Evolutionary conservation across 805 yeast genomes (phyloP), one percentile per base, ranked within the genome.

Genomic region (Saccharomycopsis babjevae): DNA sequence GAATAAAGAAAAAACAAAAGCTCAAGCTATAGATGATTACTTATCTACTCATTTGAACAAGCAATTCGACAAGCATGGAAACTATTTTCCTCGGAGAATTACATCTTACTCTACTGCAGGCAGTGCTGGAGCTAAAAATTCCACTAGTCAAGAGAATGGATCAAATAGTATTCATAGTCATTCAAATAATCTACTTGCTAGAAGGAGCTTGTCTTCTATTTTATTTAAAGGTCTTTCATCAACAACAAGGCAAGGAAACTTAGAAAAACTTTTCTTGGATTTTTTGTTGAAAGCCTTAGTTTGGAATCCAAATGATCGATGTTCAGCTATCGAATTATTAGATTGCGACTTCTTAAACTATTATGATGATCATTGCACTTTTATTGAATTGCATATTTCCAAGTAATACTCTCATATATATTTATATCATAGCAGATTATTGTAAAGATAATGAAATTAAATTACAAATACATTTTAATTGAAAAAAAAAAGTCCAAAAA

Each of bases 221-320:
- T 46, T 46, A n/a, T 46, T 46, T 18, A 22, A 46, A 46, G 28
- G 52, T 1, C 10, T 28, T 10, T 13, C 16, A 46, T 25, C 28
- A 38, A 42, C 22, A 32, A 10, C 28, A 57, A 25, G 50, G 20
- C 40, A 32, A 52, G 40, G 56, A 32, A 46, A 32, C 20, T 52
- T 57, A n/a, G 59, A 57, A 22, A 46, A 34, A 28, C n/a, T n/a
- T n/a, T 54, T 59, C n/a, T 5, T 54, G 16, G 20, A 57, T 10
- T 59, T 59, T 46, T 34, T 59, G 18, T 13, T 40, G 20, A 40
- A 54, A 16, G 56, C 57, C 34, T 62, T 62, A 40, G 36, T 58
- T 20, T 62, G 65, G 65, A 61, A 73, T 43, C 77, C 78, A 32
- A 67, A 64, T 20, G 66, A 70, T 34, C 71, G 79, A 64, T 70